These are phyloP conservation scores for Ogataea nakhonphanomensis DNA, from an alignment of 805 yeast species.

Conservation along the genomic window DNA sequence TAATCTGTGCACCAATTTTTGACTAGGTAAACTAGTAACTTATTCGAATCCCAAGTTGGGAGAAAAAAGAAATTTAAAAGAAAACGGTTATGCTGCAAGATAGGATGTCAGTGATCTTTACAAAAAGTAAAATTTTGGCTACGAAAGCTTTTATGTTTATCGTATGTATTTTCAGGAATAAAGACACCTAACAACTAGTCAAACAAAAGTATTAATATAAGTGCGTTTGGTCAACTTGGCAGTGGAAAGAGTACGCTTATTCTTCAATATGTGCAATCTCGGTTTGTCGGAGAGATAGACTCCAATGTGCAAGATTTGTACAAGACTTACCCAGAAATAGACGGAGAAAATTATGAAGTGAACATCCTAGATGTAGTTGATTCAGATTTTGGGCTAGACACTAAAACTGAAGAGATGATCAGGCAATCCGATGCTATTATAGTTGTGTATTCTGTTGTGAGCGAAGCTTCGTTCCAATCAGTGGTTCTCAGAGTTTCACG, in stretches of 20 bases:
- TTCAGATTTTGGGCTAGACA: conserved; percentile 49
- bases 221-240: conserved; percentile 31
- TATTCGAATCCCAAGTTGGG: neutral
- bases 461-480: conserved; percentile 44
- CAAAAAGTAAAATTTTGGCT: conserved; percentile 1
- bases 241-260: conserved; percentile 33
- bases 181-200: conserved; percentile 5
- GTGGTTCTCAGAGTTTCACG: conserved; percentile 47
- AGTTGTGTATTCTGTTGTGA: conserved; percentile 47
- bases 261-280: conserved; percentile 22
- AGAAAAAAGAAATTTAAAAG: conserved; percentile 1
- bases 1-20: too few species aligned
- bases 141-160: conserved; percentile 1
- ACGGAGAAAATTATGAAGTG: conserved; percentile 36
- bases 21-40: neutral
- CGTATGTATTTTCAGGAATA: conserved; percentile 5
- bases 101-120: conserved; percentile 1
- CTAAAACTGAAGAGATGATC: conserved; percentile 15
- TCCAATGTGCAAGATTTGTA: conserved; percentile 30
- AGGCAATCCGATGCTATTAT: conserved; percentile 45
- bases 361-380: conserved; percentile 86
- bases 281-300: conserved; percentile 23
- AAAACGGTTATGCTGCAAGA: conserved; percentile 11
- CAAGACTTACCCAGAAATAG: conserved; percentile 26
- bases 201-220: conserved; percentile 21